Percentiles rank a stretch among this genome's conserved stretches.
phyloP scores from a whole-genome alignment of 1,139 yeast species.

The Yamadazyma diospyri region DNA sequence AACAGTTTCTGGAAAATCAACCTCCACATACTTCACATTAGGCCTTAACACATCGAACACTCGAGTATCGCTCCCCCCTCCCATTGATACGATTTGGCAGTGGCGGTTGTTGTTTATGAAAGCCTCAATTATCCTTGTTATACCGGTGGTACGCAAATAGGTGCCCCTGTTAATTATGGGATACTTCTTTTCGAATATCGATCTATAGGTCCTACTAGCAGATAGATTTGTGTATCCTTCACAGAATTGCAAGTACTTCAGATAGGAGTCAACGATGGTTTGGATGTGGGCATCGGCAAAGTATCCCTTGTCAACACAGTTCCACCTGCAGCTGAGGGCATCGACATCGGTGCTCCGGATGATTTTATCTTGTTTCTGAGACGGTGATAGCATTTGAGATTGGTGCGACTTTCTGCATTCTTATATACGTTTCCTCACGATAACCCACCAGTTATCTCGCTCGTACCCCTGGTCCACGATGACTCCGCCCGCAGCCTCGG shows the following conservation, averaged over 20 bases:
- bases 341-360: constrained; percentile 78
- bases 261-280: constrained; percentile 40
- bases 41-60: constrained; percentile 41
- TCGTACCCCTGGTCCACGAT: constrained; percentile 80
- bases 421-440: constrained; percentile 20
- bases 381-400: constrained; percentile 31
- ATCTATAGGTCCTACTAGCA: constrained; percentile 38
- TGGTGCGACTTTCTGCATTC: constrained; percentile 1
- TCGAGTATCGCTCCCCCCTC: constrained; percentile 97
- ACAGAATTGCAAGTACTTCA: constrained; percentile 32
- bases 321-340: constrained; percentile 71
- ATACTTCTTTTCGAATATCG: constrained; percentile 48
- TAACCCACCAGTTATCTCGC: constrained; percentile 89
- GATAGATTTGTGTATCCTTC: constrained; percentile 39
- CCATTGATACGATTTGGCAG: constrained; percentile 74
- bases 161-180: constrained; percentile 87
- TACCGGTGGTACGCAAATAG: constrained; percentile 64
- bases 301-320: constrained; percentile 55
- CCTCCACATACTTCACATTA: constrained; percentile 55
- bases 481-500: constrained; percentile 55
- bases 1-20: constrained; percentile 69
- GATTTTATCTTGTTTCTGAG: constrained; percentile 42
- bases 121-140: constrained; percentile 50
- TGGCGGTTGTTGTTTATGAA: constrained; percentile 38
- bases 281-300: constrained; percentile 51